Conservation (phyloP, 2,329 filamentous ascomycete species). For the Plenodomus lindquistii region DNA sequence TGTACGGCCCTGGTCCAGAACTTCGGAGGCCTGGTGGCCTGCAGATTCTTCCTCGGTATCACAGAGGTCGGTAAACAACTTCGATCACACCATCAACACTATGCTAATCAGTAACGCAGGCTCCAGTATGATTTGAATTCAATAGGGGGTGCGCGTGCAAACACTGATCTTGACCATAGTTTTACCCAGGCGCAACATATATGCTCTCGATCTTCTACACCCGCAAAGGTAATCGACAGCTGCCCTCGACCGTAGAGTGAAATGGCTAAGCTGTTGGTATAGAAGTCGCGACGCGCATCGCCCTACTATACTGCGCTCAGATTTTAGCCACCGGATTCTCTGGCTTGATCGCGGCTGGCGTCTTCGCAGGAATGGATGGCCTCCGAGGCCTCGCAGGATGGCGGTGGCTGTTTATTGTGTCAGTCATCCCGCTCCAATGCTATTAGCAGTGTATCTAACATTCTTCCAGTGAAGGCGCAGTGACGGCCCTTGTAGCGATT, state of each 20-base stretch:
- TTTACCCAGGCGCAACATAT: slow-evolving; percentile 65
- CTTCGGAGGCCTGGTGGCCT: slow-evolving; percentile 38
- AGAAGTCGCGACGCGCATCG: slow-evolving; percentile 44
- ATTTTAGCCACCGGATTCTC: slow-evolving; percentile 48
- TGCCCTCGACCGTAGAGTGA: background rate
- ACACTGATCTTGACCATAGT: slow-evolving; percentile 28
- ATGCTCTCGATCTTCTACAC: slow-evolving; percentile 70
- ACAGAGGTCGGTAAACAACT: slow-evolving; percentile 18
- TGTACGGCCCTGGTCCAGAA: slow-evolving; percentile 38
- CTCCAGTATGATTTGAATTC: slow-evolving; percentile 3
- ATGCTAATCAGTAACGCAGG: slow-evolving; percentile 3
- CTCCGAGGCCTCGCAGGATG: slow-evolving; percentile 40
- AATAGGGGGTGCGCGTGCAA: background rate
- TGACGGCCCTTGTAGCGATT: slow-evolving; percentile 30
- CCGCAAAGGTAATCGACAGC: slow-evolving; percentile 43
- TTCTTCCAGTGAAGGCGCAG: slow-evolving; percentile 26
- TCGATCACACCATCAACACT: background rate
- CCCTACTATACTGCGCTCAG: slow-evolving; percentile 46
- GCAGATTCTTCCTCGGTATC: slow-evolving; percentile 37
- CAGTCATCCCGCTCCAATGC: slow-evolving; percentile 15
- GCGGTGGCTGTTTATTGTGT: slow-evolving; percentile 46
- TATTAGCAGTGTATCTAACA: slow-evolving; percentile 2
- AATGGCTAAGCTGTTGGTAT: background rate
- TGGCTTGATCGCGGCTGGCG: slow-evolving; percentile 50
- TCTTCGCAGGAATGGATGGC: slow-evolving; percentile 39